Evolutionary conservation across 257 asterid genomes (phyloP).

Genomic region (Thymus quinquecostatus): DNA sequence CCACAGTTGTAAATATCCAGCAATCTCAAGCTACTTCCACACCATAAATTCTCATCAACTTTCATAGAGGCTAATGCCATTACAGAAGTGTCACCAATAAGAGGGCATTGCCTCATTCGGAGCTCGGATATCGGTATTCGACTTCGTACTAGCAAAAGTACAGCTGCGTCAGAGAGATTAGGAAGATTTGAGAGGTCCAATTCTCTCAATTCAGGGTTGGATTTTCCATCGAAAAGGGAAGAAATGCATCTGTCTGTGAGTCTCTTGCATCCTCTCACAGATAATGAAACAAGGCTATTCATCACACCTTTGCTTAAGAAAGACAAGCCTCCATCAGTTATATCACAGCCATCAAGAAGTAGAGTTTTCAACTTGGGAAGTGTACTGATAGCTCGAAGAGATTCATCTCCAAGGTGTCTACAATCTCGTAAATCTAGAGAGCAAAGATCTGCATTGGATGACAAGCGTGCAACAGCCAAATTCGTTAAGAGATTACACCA

Average conservation of each 20-base stretch:
- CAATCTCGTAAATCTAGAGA: conserved; percentile 85
- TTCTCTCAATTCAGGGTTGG: conserved; percentile 61
- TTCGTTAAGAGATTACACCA: conserved; percentile 92
- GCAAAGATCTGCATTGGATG: conserved; percentile 61
- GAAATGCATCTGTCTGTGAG: conserved; percentile 81
- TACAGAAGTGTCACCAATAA: conserved; percentile 80
- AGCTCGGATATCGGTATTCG: conserved; percentile 72
- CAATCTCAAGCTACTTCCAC: conserved; percentile 70
- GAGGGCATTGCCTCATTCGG: conserved; percentile 90
- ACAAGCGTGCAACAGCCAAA: conserved; percentile 66
- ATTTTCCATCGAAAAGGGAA: conserved; percentile 55
- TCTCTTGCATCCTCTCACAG: conserved; percentile 89
- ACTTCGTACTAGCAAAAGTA: conserved; percentile 67
- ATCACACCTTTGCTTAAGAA: conserved; percentile 63
- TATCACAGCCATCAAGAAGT: conserved; percentile 79
- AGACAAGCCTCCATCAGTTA: conserved; percentile 78
- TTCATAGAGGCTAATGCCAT: conserved; percentile 88
- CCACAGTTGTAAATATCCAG: conserved; percentile 92
- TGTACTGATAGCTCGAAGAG: conserved; percentile 62
- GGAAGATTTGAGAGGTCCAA: conserved; percentile 86
- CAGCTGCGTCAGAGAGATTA: conserved; percentile 68
- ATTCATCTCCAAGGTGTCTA: conserved; percentile 77
- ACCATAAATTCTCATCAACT: conserved; percentile 62
- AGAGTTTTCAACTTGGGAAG: conserved; percentile 76
- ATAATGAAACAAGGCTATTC: conserved; percentile 65